phyloP scores from a whole-genome alignment of 495 filamentous ascomycete species.

The Lasiosphaeriaceae sp. region DNA sequence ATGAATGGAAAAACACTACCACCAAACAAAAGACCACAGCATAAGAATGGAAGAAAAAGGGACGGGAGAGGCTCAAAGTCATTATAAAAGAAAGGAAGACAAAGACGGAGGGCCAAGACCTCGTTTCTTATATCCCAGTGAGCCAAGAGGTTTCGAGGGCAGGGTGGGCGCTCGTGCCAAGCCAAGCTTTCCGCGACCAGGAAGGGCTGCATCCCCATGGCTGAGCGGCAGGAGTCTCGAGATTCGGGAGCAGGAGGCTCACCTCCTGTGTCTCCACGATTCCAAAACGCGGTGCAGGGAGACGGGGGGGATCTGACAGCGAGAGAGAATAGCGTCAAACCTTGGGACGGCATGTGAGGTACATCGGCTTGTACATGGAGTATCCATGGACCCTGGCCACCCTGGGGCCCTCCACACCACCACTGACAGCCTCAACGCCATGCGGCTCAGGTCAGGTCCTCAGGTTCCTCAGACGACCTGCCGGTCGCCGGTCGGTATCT shows the following conservation, averaged over 20 bases:
- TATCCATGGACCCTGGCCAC: too few relatives aligned
- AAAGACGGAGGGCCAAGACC: constrained; percentile 33
- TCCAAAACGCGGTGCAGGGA: constrained; percentile 42
- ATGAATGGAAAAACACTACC: constrained; percentile 45
- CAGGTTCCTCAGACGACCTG: background rate
- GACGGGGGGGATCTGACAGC: constrained; percentile 29
- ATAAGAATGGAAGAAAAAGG: constrained; percentile 18
- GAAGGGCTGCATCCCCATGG: constrained; percentile 24
- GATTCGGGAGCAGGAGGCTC: constrained; percentile 26
- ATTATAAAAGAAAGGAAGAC: constrained; percentile 23
- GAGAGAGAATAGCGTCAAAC: constrained; percentile 23
- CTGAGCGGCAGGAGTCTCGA: constrained; percentile 15
- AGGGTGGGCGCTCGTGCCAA: constrained; percentile 14
- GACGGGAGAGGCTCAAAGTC: constrained; percentile 18
- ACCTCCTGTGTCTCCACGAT: constrained; percentile 35
- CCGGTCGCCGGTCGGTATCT: background rate
- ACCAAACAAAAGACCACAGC: constrained; percentile 34
- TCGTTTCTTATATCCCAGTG: constrained; percentile 38
- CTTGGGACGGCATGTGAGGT: constrained; percentile 6
- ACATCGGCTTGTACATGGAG: too few relatives aligned
- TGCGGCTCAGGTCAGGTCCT: background rate
- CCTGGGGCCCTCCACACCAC: too few relatives aligned
- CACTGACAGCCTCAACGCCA: too few relatives aligned
- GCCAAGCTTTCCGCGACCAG: constrained; percentile 30
- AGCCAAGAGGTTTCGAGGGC: constrained; percentile 31